Percentiles rank a stretch among this genome's conserved stretches.
These are phyloP conservation scores for Zoysia japonica DNA, from an alignment of 176 grass and related monocot species.

Conservation along the genomic window DNA sequence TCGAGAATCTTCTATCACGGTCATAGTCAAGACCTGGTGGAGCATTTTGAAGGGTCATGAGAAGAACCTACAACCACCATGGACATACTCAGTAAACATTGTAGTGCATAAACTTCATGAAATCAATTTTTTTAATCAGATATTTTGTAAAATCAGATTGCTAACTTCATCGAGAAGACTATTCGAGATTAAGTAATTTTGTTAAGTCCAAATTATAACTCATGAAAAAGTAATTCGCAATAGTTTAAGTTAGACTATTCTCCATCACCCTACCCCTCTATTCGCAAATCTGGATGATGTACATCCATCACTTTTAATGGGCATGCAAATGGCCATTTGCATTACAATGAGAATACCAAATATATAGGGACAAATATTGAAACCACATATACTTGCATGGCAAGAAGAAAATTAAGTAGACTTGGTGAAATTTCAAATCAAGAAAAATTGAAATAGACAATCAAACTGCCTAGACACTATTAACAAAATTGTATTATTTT, in stretches of 20 bases:
- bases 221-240: neutral
- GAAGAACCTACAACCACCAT: constrained; percentile 71
- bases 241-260: too few species aligned
- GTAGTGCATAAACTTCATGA: constrained; percentile 15
- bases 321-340: neutral
- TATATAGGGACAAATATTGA: neutral
- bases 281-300: neutral
- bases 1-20: constrained; percentile 93
- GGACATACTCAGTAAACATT: neutral
- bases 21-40: constrained; percentile 99
- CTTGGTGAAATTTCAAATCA: constrained; percentile 5
- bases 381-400: constrained; percentile 13
- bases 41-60: constrained; percentile 99
- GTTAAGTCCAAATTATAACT: constrained; percentile 12
- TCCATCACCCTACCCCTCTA: neutral
- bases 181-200: constrained; percentile 5
- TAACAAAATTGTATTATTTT: neutral
- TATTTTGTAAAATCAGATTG: constrained; percentile 18
- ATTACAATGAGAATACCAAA: constrained; percentile 20
- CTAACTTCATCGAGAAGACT: neutral
- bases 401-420: constrained; percentile 15
- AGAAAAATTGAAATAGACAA: neutral
- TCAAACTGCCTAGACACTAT: neutral
- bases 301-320: neutral
- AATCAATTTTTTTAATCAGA: constrained; percentile 9